Base-by-base conservation (phyloP, 164 flowering plant species). In the Umbellularia californica region DNA sequence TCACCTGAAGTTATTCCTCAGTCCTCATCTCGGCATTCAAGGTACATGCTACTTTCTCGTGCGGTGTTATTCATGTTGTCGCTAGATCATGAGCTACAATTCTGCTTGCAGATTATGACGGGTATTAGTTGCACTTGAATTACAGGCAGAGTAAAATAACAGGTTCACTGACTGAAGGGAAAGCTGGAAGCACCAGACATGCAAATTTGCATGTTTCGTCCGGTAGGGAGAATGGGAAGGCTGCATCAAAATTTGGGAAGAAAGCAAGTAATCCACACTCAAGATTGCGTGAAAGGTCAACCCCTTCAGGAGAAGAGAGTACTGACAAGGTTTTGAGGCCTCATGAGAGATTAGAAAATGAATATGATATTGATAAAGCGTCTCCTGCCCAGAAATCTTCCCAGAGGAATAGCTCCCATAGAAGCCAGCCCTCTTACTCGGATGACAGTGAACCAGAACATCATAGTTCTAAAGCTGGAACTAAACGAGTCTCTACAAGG, bases 221-320 rank as follows among this genome's bases (percentile, higher is more conserved):
- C 68, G 78, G 75, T 50, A 76, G 35, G 12, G 78, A 47, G 70
- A 60, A 65, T 58, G 41, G 75, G 30, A 63, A 22, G 51, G 66
- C 41, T 60, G 47, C 69, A 23, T 50, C 74, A 3, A 79, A 70
- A 15, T 62, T 77, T 66, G 74, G 85, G 75, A 78, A 52, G 68
- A 78, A 65, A 76, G 22, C 71, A 41, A 75, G 55, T 76, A 75
- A 80, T 76, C 58, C 78, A 17, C 86, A 74, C 50, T 76, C 77
- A 60, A 50, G 80, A 33, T 65, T 50, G 9, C 60, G 23, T 12
- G 68, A 19, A 75, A 41, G 41, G 47, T 79, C 83, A 35, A 72
- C 83, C 47, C 75, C 82, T 28, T 65, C 50, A 27, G 85, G 82
- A 22, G 84, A 80, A 71, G 77, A 55, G 28, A 74, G 77, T 77